Percentiles rank a stretch among this genome's conserved stretches.
Conservation (phyloP, 2,329 filamentous ascomycete species). For the Xylaria sp. region DNA sequence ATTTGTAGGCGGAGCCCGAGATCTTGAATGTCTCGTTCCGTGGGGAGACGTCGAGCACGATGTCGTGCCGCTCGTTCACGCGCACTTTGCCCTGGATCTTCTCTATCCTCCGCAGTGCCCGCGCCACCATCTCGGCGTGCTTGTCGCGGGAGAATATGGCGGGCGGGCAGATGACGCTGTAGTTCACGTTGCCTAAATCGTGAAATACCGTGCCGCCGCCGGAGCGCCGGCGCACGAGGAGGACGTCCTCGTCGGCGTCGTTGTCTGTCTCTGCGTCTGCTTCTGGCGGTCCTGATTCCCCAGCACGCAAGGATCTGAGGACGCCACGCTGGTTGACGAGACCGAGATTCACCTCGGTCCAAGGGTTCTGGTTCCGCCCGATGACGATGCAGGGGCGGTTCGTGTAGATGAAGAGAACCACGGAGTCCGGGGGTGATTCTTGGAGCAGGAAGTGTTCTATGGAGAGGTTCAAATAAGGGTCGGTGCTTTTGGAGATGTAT, state of each 20-base stretch:
- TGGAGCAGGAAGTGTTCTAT: conserved; percentile 92
- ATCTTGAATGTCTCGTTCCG: conserved; percentile 70
- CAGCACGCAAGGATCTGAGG: conserved; percentile 21
- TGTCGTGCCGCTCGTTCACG: conserved; percentile 93
- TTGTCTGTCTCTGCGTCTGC: conserved; percentile 19
- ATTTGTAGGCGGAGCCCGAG: conserved; percentile 94
- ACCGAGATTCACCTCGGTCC: conserved; percentile 85
- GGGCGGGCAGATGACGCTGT: conserved; percentile 87
- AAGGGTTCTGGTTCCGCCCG: conserved; percentile 97
- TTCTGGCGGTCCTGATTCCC: conserved; percentile 25
- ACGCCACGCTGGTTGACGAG: conserved; percentile 57
- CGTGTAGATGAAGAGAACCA: conserved; percentile 85
- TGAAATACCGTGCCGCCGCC: conserved; percentile 96
- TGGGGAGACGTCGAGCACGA: conserved; percentile 64
- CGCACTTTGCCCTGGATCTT: conserved; percentile 62
- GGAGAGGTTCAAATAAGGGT: conserved; percentile 91
- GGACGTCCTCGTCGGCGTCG: conserved; percentile 52
- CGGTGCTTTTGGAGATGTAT: conserved; percentile 74
- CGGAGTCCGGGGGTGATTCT: conserved; percentile 75
- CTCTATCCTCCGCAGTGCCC: conserved; percentile 73
- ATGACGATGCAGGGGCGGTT: conserved; percentile 91
- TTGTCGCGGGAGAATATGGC: conserved; percentile 81
- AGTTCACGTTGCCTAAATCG: conserved; percentile 93
- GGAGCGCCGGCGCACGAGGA: conserved; percentile 83
- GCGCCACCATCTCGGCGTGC: conserved; percentile 92